Evolutionary conservation across 2,329 filamentous ascomycete genomes (phyloP).

Genomic region (Hypoxylon sp.): DNA sequence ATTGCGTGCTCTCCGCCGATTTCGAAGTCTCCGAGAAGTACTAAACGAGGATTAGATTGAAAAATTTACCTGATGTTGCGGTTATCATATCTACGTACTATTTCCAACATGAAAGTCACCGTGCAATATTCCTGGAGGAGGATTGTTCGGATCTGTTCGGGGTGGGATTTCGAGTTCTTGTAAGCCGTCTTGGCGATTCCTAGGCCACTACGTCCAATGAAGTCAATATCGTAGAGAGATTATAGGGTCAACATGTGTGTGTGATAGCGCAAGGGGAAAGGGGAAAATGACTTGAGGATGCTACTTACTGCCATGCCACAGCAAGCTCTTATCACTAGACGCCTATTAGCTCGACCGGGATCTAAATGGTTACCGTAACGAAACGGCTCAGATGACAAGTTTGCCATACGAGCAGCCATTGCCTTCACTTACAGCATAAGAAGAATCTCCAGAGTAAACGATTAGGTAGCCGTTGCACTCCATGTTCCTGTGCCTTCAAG

Average conservation of each 20-base stretch:
- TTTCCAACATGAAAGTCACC: conserved; percentile 20
- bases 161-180: conserved; percentile 18
- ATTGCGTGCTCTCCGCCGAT: conserved; percentile 13
- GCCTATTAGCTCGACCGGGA: conserved; percentile 14
- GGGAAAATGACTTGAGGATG: neutral
- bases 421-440: conserved; percentile 31
- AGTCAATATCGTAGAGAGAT: conserved; percentile 10
- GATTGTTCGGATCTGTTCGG: neutral
- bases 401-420: neutral
- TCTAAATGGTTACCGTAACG: neutral
- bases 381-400: neutral
- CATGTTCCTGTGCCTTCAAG: neutral
- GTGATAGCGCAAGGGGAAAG: neutral
- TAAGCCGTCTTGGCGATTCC: neutral
- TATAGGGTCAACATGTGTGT: neutral
- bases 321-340: conserved; percentile 27
- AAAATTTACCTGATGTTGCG: neutral
- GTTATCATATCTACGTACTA: conserved; percentile 19
- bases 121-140: neutral
- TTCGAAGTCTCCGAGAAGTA: conserved; percentile 24
- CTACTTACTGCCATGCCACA: conserved; percentile 25
- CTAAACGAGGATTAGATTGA: conserved; percentile 14
- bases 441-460: conserved; percentile 37
- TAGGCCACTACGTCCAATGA: conserved; percentile 29
- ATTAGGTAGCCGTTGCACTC: conserved; percentile 15